Evolutionary conservation across 2,329 filamentous ascomycete genomes (phyloP).

Genomic region (Talaromyces sp.): DNA sequence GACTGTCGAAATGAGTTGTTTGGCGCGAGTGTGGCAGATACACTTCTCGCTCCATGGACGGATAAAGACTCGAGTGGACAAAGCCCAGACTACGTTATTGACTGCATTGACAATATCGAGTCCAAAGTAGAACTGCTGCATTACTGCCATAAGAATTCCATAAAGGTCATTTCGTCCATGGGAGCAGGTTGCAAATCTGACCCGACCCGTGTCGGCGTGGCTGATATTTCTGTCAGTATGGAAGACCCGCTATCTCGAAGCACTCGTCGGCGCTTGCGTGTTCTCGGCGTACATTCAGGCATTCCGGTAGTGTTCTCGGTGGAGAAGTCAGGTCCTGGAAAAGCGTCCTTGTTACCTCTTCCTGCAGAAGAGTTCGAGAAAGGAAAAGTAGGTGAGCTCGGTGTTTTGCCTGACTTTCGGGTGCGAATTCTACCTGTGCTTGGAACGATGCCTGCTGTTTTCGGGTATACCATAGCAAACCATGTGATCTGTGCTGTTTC

Average conservation of each 20-base stretch:
- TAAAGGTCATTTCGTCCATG: constrained; percentile 91
- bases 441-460: constrained; percentile 95
- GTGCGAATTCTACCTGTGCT: constrained; percentile 92
- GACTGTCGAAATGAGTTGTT: constrained; percentile 85
- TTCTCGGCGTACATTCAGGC: constrained; percentile 71
- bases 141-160: constrained; percentile 73
- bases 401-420: constrained; percentile 85
- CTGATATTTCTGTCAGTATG: constrained; percentile 81
- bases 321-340: constrained; percentile 83
- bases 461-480: constrained; percentile 87
- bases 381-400: constrained; percentile 79
- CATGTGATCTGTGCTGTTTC: constrained; percentile 79
- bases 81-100: constrained; percentile 81
- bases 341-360: constrained; percentile 82
- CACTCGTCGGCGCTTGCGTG: constrained; percentile 74
- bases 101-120: constrained; percentile 98
- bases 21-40: constrained; percentile 60
- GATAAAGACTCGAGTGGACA: constrained; percentile 36
- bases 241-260: constrained; percentile 85
- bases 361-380: constrained; percentile 84
- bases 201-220: constrained; percentile 78
- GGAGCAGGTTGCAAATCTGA: constrained; percentile 92
- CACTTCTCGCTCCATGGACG: constrained; percentile 65
- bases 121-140: constrained; percentile 88
- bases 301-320: constrained; percentile 92